Percentiles rank a stretch among this genome's conserved stretches.
Conservation (phyloP, 106 monocot genomes). For the Acorus gramineus region DNA sequence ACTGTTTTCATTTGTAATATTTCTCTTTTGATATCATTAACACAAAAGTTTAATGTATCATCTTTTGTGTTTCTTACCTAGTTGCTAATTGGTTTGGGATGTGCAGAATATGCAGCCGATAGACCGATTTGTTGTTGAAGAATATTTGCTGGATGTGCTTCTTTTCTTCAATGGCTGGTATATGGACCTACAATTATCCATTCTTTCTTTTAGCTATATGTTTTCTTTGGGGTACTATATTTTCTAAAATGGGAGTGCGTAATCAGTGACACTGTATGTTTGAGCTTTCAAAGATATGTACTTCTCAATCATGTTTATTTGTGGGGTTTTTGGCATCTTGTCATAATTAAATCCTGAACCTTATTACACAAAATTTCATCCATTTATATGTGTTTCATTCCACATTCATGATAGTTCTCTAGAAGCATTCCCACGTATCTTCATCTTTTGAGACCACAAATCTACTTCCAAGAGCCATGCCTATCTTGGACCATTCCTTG, state of each 20-base stretch:
- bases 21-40: background rate
- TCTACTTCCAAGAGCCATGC: no score
- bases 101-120: slow-evolving; percentile 86
- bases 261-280: background rate
- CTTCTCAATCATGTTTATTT: no score
- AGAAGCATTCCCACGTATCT: no score
- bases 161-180: slow-evolving; percentile 99
- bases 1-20: background rate
- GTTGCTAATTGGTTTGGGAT: background rate
- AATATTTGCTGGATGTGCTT: slow-evolving; percentile 88
- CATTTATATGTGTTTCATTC: no score
- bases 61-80: background rate
- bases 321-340: no score
- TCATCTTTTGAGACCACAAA: no score
- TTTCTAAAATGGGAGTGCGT: background rate
- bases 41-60: background rate
- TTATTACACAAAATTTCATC: no score
- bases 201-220: background rate
- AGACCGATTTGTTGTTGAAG: slow-evolving; percentile 87
- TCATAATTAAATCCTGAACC: no score
- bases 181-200: slow-evolving; percentile 11
- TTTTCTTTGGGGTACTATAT: background rate
- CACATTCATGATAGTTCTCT: no score
- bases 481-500: no score
- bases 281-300: no score